Evolutionary conservation across 768 basidiomycete species (phyloP).

Genomic region (Boletus tomentosulus): DNA sequence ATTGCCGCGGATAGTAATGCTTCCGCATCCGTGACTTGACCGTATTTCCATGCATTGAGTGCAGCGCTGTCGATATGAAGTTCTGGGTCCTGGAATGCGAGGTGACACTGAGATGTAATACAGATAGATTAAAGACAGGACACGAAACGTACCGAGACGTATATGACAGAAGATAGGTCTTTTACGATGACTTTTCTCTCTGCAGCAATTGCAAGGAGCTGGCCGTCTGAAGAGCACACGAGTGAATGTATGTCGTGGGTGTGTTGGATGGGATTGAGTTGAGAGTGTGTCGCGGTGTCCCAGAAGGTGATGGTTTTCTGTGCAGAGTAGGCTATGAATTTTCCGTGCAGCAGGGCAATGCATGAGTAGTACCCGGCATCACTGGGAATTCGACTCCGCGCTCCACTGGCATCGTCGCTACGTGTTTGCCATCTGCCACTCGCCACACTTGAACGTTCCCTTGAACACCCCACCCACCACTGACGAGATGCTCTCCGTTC

Average conservation of each 20-base stretch:
- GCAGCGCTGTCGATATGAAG: not conserved
- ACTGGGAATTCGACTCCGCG: not conserved
- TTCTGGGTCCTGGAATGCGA: not conserved
- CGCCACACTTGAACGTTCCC: not conserved
- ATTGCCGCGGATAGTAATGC: not conserved
- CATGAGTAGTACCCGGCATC: not conserved
- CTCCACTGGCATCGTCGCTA: not conserved
- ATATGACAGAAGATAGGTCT: not conserved
- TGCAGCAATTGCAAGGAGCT: not conserved
- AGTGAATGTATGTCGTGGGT: not conserved
- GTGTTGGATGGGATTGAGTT: not conserved
- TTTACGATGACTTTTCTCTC: not conserved
- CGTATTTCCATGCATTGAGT: not conserved
- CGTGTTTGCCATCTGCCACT: not conserved
- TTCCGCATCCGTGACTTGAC: not conserved
- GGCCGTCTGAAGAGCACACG: not conserved
- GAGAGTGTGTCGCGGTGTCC: not conserved
- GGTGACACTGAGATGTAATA: not conserved
- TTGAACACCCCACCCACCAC: not conserved
- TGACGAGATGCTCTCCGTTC: not conserved
- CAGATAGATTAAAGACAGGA: too few species aligned
- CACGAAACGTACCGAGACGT: not conserved
- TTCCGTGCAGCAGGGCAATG: not conserved
- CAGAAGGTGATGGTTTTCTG: not conserved
- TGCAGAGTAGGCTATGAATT: not conserved